phyloP scores from a whole-genome alignment of 495 filamentous ascomycete species.

The Aspergillus bertholletiae region DNA sequence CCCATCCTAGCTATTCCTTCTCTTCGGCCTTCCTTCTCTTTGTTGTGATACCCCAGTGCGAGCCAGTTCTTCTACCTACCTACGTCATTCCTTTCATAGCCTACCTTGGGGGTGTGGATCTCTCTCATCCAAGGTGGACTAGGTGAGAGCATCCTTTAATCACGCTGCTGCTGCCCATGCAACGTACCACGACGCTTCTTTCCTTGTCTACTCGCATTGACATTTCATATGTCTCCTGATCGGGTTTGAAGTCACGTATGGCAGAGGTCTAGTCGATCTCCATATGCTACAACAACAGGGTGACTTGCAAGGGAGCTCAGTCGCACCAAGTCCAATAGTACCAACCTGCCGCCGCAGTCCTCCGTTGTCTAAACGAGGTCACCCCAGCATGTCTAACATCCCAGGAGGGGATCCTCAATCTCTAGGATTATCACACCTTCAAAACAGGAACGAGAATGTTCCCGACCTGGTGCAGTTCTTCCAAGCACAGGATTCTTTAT shows the following conservation, averaged over 20 bases:
- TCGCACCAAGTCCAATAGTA: slow-evolving; percentile 42
- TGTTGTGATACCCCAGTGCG: slow-evolving; percentile 2
- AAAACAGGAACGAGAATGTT: slow-evolving; percentile 29
- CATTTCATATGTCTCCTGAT: background rate
- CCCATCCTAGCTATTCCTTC: background rate
- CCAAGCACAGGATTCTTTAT: slow-evolving; percentile 27
- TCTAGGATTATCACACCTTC: slow-evolving; percentile 21
- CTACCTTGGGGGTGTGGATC: background rate
- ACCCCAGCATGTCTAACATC: slow-evolving; percentile 29
- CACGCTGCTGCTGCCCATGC: background rate
- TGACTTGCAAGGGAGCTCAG: slow-evolving; percentile 21
- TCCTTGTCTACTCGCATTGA: slow-evolving; percentile 2
- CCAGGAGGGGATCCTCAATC: slow-evolving; percentile 12
- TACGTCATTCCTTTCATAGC: background rate
- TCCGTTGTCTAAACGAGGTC: slow-evolving; percentile 22
- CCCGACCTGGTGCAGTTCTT: slow-evolving; percentile 39
- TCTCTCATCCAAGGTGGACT: background rate
- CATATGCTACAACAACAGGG: slow-evolving; percentile 34
- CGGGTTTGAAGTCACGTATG: slow-evolving; percentile 17
- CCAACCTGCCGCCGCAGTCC: slow-evolving; percentile 36
- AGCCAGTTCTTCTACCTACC: background rate
- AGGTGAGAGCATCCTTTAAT: background rate
- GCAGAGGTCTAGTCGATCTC: slow-evolving; percentile 6
- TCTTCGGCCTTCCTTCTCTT: background rate
- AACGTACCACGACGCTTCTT: background rate